Base-by-base conservation (phyloP, 202 grass and related monocot genomes). In the Bolboschoenoplectus hybrid region DNA sequence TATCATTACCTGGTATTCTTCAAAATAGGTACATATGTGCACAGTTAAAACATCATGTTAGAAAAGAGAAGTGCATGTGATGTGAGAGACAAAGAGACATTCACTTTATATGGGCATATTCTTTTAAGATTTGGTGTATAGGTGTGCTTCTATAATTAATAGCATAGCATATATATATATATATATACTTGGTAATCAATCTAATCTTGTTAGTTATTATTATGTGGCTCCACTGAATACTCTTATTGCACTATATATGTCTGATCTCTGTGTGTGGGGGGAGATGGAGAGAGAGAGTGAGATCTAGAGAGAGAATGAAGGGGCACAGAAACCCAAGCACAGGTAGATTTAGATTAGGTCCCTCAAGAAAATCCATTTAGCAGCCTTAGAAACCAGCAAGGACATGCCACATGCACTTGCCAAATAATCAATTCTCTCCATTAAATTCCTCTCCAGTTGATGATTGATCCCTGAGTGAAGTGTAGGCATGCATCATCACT, bases 21-120 rank as follows among this genome's bases (percentile, higher is more conserved):
- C 50, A 52, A 55, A 82, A 52, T 69, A 55, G 81, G 61, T 83
- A 55, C 63, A 66, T 67, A 81, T 61, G 13, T 47, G 80, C 38
- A 47, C 53, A 64, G 57, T 49, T 82, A 67, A 70, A 69, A 50
- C 63, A 57, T 84, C 82, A 69, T 84, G 82, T 70, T 53, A 69
- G 16, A 55, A 84, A 84, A 84, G 66, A 70, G 32, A 80, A 35
- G 55, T 62, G 57, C 85, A 86, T 80, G 85, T 77, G 75, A 79
- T 67, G 71, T 78, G 86, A 74, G 78, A 74, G 86, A 87, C 80
- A 83, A 83, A 76, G 67, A 88, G 81, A 88, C 68, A 84, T 53
- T 16, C 81, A 88, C 86, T 88, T 88, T 88, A 84, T 78, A 88
- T 88, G 86, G 81, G 86, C 70, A 84, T 88, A 88, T 88, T 73